Conservation (phyloP, 208 protist genomes). For the Trypanosoma cruzi region DNA sequence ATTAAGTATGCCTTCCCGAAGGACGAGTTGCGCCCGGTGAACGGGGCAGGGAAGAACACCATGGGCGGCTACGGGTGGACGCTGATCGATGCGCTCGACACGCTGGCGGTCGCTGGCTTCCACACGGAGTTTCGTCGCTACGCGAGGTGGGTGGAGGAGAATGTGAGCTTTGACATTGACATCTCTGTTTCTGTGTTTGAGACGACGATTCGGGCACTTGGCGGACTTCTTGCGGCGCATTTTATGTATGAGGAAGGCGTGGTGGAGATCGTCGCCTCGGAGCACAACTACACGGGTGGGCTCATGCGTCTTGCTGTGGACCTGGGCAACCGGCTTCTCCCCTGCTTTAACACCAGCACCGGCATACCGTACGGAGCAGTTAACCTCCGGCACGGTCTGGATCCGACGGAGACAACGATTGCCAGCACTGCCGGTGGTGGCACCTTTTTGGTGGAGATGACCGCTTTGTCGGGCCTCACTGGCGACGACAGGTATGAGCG, state of each 20-base stretch:
- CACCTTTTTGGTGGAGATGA: no score
- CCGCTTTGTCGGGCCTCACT: no score
- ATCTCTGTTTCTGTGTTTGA: constrained; percentile 81
- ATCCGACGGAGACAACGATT: no score
- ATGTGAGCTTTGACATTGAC: constrained; percentile 70
- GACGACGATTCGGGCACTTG: constrained; percentile 87
- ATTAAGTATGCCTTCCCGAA: constrained; percentile 88
- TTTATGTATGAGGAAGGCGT: constrained; percentile 64
- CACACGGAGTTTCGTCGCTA: constrained; percentile 41
- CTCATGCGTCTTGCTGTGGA: no score
- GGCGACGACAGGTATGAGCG: constrained; percentile 42
- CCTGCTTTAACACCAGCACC: no score
- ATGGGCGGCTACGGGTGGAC: constrained; percentile 69
- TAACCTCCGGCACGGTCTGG: no score
- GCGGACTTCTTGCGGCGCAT: constrained; percentile 79
- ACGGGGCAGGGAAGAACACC: constrained; percentile 42
- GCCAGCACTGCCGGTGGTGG: no score
- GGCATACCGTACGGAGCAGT: no score
- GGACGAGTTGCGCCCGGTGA: constrained; percentile 82
- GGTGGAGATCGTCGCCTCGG: constrained; percentile 32
- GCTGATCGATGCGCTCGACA: constrained; percentile 87
- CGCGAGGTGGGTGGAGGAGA: constrained; percentile 57
- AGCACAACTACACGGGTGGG: no score
- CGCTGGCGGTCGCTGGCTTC: constrained; percentile 42
- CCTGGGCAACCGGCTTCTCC: no score